phyloP scores from a whole-genome alignment of 129 eudicot genomes.

The Escallonia herrerae region DNA sequence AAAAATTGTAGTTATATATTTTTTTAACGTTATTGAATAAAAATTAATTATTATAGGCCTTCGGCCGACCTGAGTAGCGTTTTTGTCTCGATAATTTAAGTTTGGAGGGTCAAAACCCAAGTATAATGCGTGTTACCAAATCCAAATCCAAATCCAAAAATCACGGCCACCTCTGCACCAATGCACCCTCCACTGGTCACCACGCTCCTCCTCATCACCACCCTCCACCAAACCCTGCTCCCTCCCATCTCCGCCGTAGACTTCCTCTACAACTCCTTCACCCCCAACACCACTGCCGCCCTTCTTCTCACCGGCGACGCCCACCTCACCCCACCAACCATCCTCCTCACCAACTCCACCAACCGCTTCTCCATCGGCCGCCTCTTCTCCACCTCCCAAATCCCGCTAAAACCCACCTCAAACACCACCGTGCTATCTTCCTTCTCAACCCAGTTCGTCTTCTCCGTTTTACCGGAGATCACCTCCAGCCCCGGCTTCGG shows the following conservation, averaged over 20 bases:
- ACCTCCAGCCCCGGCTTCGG: constrained; percentile 63
- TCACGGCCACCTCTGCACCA: neutral
- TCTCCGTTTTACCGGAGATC: constrained; percentile 50
- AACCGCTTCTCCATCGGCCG: constrained; percentile 57
- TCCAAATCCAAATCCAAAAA: neutral
- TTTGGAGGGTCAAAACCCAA: too few species aligned
- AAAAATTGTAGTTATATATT: too few species aligned
- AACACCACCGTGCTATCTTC: constrained; percentile 24
- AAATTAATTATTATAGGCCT: too few species aligned
- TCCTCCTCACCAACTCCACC: constrained; percentile 62
- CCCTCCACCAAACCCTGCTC: too few species aligned
- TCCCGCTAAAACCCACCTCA: constrained; percentile 28
- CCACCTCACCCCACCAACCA: constrained; percentile 49
- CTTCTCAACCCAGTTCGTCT: constrained; percentile 64
- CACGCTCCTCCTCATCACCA: constrained; percentile 4
- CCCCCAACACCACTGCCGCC: constrained; percentile 28
- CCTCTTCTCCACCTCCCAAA: constrained; percentile 32
- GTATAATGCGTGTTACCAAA: too few species aligned
- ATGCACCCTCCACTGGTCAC: constrained; percentile 9
- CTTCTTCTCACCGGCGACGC: constrained; percentile 41
- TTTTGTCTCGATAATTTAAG: too few species aligned
- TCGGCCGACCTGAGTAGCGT: too few species aligned
- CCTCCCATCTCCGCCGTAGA: constrained; percentile 44
- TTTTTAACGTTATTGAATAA: too few species aligned
- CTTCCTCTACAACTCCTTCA: constrained; percentile 61